These are phyloP conservation scores for Salvia hispanica DNA, from an alignment of 257 asterid species.

Conservation along the genomic window DNA sequence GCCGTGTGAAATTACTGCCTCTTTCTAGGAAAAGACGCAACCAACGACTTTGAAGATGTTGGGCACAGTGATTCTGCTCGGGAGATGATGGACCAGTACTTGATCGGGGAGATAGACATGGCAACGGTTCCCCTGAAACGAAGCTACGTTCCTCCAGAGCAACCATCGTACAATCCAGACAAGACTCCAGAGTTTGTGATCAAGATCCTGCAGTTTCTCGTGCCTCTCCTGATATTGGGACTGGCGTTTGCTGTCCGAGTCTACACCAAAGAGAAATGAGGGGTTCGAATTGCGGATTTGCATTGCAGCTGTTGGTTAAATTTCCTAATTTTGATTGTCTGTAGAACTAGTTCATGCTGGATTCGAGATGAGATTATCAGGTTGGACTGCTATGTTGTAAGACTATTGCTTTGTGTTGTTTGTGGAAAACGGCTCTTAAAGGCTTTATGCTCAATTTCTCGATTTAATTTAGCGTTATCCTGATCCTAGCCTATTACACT, in stretches of 20 bases:
- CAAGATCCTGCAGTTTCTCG: conserved; percentile 83
- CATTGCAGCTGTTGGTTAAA: too few species aligned
- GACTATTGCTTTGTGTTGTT: background rate
- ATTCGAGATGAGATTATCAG: background rate
- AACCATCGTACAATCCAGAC: conserved; percentile 57
- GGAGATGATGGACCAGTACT: conserved; percentile 53
- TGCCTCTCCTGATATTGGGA: conserved; percentile 75
- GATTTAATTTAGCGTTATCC: background rate
- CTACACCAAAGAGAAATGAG: conserved; percentile 69
- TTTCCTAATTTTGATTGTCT: background rate
- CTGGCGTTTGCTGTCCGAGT: conserved; percentile 69
- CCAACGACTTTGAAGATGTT: conserved; percentile 66
- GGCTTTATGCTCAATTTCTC: background rate
- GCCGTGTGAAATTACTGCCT: background rate
- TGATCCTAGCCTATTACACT: too few species aligned
- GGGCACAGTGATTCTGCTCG: conserved; percentile 62
- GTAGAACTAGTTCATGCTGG: background rate
- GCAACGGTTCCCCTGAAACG: conserved; percentile 60
- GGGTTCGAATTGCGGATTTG: background rate
- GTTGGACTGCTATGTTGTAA: background rate
- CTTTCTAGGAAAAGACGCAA: conserved; percentile 74
- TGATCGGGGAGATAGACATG: conserved; percentile 55
- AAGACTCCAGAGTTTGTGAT: conserved; percentile 67
- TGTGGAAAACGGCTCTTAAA: background rate
- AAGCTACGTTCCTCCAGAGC: conserved; percentile 45